Evolutionary conservation across 2,329 filamentous ascomycete genomes (phyloP).

Genomic region (Periconia digitata): DNA sequence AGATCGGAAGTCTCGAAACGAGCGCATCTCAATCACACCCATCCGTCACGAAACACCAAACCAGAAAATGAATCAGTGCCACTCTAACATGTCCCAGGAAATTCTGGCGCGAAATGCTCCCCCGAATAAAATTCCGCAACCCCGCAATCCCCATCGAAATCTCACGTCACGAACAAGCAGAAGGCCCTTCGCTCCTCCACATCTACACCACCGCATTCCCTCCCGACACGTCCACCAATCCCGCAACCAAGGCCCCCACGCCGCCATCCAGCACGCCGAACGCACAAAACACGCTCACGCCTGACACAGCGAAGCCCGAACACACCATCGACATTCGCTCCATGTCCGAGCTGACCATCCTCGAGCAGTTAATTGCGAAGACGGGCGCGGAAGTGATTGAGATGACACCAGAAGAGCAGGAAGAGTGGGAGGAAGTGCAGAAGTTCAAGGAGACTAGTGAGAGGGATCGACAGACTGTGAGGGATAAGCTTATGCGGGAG

Average conservation of each 20-base stretch:
- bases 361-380: slow-evolving; percentile 62
- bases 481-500: slow-evolving; percentile 57
- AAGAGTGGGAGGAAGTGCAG: slow-evolving; percentile 60
- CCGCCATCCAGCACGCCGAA: slow-evolving; percentile 22
- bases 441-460: slow-evolving; percentile 56
- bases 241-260: slow-evolving; percentile 14
- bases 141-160: slow-evolving; percentile 81
- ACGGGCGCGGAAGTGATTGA: slow-evolving; percentile 62
- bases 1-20: neutral
- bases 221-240: slow-evolving; percentile 19
- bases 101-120: slow-evolving; percentile 84
- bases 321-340: slow-evolving; percentile 61
- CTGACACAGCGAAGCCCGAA: slow-evolving; percentile 41
- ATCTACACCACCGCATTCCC: slow-evolving; percentile 33
- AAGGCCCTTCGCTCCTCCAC: slow-evolving; percentile 42
- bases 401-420: slow-evolving; percentile 61
- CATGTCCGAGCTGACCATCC: slow-evolving; percentile 62
- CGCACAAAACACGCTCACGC: slow-evolving; percentile 24
- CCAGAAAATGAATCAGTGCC: no score
- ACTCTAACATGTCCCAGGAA: slow-evolving; percentile 58
- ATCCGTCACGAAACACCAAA: no score
- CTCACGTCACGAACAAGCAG: slow-evolving; percentile 59
- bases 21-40: neutral
- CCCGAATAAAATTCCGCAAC: slow-evolving; percentile 92
- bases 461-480: slow-evolving; percentile 58